These are phyloP conservation scores for Yarrowia hollandica DNA, from an alignment of 805 yeast species.

Conservation along the genomic window DNA sequence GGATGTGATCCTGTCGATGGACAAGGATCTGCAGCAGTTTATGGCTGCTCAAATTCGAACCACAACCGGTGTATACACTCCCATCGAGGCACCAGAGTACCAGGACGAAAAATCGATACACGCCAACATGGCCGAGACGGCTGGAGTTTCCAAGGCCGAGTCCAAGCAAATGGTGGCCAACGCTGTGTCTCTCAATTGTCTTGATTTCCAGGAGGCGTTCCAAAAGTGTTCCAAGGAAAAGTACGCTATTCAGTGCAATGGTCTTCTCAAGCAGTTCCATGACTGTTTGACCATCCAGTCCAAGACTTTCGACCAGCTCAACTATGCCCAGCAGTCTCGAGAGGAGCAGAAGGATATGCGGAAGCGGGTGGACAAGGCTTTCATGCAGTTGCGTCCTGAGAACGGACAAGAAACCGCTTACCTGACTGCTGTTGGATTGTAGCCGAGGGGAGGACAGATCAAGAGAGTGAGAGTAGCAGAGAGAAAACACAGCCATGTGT, in stretches of 20 bases:
- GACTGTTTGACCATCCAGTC: slow-evolving; percentile 22
- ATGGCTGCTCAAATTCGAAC: background rate
- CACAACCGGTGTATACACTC: slow-evolving; percentile 1
- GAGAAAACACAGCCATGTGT: background rate
- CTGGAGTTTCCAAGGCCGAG: slow-evolving; percentile 7
- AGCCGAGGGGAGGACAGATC: too few relatives aligned
- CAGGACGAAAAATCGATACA: slow-evolving; percentile 13
- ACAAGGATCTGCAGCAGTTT: slow-evolving; percentile 19
- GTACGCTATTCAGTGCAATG: slow-evolving; percentile 15
- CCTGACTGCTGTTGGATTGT: background rate
- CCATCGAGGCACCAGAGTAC: slow-evolving; percentile 10
- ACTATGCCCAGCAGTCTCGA: slow-evolving; percentile 3
- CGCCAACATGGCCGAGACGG: slow-evolving; percentile 14
- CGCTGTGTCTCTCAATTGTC: slow-evolving; percentile 18
- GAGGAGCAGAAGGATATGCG: slow-evolving; percentile 10
- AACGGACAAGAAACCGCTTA: background rate
- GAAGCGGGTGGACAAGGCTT: slow-evolving; percentile 17
- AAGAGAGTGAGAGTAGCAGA: background rate
- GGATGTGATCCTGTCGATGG: slow-evolving; percentile 8
- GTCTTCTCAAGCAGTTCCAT: slow-evolving; percentile 5
- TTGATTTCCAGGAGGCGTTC: slow-evolving; percentile 24
- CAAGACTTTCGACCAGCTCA: slow-evolving; percentile 17
- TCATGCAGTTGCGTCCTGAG: background rate
- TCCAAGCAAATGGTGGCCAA: slow-evolving; percentile 9
- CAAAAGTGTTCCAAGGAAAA: background rate